Conservation (phyloP, 139 green algal genomes). For the Trebouxia sp. region DNA sequence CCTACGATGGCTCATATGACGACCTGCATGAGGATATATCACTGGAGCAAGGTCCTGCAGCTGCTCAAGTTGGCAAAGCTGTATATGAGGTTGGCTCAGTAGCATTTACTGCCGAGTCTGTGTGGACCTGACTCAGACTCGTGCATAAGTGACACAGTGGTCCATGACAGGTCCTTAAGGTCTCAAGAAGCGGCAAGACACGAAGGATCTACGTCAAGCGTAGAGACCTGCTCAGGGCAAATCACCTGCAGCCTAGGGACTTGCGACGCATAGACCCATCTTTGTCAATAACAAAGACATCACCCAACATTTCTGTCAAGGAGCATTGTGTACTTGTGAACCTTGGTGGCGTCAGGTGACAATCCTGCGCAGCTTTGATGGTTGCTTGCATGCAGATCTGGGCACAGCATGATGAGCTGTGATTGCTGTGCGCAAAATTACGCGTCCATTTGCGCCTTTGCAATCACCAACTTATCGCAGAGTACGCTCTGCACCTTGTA, state of each 20-base stretch:
- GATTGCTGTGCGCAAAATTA: too few relatives aligned
- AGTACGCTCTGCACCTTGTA: background rate
- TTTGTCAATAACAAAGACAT: slow-evolving; percentile 77
- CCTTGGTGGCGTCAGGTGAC: slow-evolving; percentile 78
- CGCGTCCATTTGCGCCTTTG: too few relatives aligned
- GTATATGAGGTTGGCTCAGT: slow-evolving; percentile 39
- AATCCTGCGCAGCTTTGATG: background rate
- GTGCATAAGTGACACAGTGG: background rate
- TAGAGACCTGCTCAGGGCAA: slow-evolving; percentile 80
- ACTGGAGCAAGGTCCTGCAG: slow-evolving; percentile 30
- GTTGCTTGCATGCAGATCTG: background rate
- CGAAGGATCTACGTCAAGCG: slow-evolving; percentile 75
- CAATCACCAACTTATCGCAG: background rate
- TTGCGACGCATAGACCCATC: slow-evolving; percentile 89
- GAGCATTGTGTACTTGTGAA: slow-evolving; percentile 89
- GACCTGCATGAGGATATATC: slow-evolving; percentile 35
- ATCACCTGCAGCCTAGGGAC: slow-evolving; percentile 88
- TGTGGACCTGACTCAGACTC: background rate
- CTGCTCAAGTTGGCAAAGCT: slow-evolving; percentile 33
- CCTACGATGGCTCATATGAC: background rate
- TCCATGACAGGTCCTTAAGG: slow-evolving; percentile 74
- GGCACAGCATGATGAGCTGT: too few relatives aligned
- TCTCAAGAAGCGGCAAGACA: slow-evolving; percentile 63
- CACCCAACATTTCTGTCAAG: slow-evolving; percentile 81
- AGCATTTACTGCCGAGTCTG: background rate